Conservation (phyloP, 108 stramenopile genomes). For the Schizochytrium sp. region DNA sequence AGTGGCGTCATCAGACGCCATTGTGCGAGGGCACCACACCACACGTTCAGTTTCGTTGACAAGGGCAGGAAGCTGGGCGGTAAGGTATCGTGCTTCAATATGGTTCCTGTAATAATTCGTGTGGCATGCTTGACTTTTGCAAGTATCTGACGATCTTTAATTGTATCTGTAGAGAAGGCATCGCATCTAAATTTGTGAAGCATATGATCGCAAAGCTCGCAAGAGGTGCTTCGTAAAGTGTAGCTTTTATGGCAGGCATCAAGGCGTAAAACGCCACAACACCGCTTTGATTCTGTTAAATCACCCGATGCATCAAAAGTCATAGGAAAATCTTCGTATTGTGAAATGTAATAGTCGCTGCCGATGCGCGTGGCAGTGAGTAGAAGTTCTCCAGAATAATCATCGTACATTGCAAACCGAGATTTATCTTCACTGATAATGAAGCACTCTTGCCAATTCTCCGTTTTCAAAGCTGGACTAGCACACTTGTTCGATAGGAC, state of each 20-base stretch:
- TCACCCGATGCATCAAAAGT: background rate
- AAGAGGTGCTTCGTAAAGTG: constrained; percentile 4
- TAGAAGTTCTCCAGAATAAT: background rate
- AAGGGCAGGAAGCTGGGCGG: constrained; percentile 38
- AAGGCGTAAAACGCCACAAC: background rate
- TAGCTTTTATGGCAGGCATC: background rate
- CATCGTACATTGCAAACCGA: background rate
- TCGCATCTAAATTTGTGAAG: constrained; percentile 51
- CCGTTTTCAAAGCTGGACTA: background rate
- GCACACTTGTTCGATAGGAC: background rate
- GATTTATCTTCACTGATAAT: constrained; percentile 26
- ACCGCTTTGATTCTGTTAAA: background rate
- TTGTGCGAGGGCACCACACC: constrained; percentile 39
- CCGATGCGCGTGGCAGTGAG: constrained; percentile 29
- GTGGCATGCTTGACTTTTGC: constrained; percentile 45
- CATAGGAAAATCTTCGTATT: constrained; percentile 40
- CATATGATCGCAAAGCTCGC: constrained; percentile 41
- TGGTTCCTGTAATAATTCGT: background rate
- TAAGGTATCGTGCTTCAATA: constrained; percentile 28
- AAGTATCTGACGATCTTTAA: constrained; percentile 11
- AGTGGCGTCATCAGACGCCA: background rate
- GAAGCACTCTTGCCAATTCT: constrained; percentile 38
- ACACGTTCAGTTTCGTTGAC: background rate
- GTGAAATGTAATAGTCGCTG: constrained; percentile 33
- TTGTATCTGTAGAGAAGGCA: background rate